Percentiles rank a stretch among this genome's conserved stretches.
These are phyloP conservation scores for Mycena leptocephala DNA, from an alignment of 768 basidiomycete genomes.

Conservation along the genomic window DNA sequence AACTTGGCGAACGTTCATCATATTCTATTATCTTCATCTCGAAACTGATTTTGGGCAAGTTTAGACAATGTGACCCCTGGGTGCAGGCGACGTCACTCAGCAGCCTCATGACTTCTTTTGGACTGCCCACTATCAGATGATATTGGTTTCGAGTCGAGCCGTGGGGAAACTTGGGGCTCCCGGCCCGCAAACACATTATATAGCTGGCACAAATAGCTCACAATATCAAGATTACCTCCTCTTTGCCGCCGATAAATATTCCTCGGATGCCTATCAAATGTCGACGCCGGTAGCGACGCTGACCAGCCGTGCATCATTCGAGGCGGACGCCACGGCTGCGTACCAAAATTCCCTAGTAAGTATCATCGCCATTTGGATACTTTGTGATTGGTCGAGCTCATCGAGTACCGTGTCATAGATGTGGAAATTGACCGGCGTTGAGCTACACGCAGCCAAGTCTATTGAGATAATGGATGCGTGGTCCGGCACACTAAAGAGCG, in stretches of 20 bases:
- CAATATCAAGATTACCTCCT: conserved; percentile 19
- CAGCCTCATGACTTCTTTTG: conserved; percentile 10
- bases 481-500: conserved; percentile 17
- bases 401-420: conserved; percentile 17
- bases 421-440: conserved; percentile 12
- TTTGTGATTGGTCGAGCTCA: conserved; percentile 15
- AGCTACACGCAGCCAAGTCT: conserved; percentile 13
- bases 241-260: conserved; percentile 24
- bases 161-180: conserved; percentile 10
- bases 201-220: conserved; percentile 24
- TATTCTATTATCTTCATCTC: conserved; percentile 5
- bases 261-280: conserved; percentile 19
- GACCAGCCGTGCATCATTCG: conserved; percentile 16
- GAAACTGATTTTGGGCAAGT: conserved; percentile 1
- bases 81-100: background rate
- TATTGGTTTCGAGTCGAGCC: background rate
- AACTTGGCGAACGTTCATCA: conserved; percentile 10
- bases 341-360: conserved; percentile 21
- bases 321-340: conserved; percentile 22
- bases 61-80: conserved; percentile 7
- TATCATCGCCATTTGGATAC: conserved; percentile 4
- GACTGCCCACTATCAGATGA: conserved; percentile 11
- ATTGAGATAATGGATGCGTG: conserved; percentile 16
- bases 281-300: conserved; percentile 17
- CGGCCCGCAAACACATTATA: conserved; percentile 19